Evolutionary conservation across 2,329 filamentous ascomycete species (phyloP).

Genomic region (Aspergillus pseudotamarii): DNA sequence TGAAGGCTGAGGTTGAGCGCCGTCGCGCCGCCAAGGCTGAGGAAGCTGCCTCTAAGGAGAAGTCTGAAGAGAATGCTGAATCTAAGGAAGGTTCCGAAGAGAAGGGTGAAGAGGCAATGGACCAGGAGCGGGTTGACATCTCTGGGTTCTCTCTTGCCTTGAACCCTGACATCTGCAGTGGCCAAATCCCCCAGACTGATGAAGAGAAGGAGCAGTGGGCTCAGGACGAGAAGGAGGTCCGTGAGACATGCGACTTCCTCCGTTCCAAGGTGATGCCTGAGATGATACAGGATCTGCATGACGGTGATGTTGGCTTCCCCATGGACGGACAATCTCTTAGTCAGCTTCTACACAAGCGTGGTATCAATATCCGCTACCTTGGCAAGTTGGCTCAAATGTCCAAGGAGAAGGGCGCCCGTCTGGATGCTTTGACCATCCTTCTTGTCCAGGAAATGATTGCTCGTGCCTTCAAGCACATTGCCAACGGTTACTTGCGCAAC

Average conservation of each 20-base stretch:
- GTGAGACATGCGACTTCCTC: constrained; percentile 78
- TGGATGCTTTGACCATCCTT: constrained; percentile 76
- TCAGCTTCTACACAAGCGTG: constrained; percentile 88
- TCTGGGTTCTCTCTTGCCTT: constrained; percentile 84
- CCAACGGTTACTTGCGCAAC: constrained; percentile 75
- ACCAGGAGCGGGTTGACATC: constrained; percentile 76
- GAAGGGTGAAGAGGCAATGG: constrained; percentile 42
- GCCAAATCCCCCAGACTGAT: constrained; percentile 84
- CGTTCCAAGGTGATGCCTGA: constrained; percentile 78
- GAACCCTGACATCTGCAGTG: constrained; percentile 95
- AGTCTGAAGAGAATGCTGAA: constrained; percentile 39
- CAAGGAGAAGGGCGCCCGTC: constrained; percentile 66
- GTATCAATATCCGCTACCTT: constrained; percentile 96
- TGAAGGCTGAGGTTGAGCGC: constrained; percentile 74
- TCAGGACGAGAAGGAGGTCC: constrained; percentile 85
- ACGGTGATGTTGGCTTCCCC: constrained; percentile 93
- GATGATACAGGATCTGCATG: constrained; percentile 81
- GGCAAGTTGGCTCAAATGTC: constrained; percentile 76
- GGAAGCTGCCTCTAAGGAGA: constrained; percentile 39
- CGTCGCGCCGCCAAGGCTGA: constrained; percentile 53
- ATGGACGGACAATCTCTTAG: constrained; percentile 96
- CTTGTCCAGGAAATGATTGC: constrained; percentile 89
- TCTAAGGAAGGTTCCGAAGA: constrained; percentile 44
- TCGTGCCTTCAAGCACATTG: constrained; percentile 93
- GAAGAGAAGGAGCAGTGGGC: constrained; percentile 83